Conservation (phyloP, 2,329 filamentous ascomycete genomes). For the Celoporthe dispersa region DNA sequence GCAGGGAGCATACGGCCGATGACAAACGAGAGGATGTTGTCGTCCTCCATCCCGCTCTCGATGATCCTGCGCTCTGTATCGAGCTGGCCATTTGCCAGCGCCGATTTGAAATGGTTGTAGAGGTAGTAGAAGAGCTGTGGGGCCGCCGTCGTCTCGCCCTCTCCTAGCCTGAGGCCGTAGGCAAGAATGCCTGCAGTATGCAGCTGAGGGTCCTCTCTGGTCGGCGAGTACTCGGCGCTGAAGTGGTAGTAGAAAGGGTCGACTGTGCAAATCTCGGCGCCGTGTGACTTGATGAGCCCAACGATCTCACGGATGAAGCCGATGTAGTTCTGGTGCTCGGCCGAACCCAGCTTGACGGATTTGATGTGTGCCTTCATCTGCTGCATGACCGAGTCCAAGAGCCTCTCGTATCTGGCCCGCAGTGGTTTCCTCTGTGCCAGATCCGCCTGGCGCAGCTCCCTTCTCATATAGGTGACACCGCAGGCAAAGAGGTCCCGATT, state of each 20-base stretch:
- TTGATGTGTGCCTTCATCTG: conserved; percentile 57
- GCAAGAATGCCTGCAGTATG: conserved; percentile 60
- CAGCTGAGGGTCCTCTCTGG: conserved; percentile 58
- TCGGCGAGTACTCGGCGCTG: conserved; percentile 59
- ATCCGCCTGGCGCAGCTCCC: conserved; percentile 46
- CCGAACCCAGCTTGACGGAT: conserved; percentile 39
- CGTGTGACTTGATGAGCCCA: conserved; percentile 58
- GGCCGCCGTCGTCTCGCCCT: conserved; percentile 52
- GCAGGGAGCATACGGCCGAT: conserved; percentile 59
- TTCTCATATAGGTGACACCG: conserved; percentile 56
- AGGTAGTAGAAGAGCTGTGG: conserved; percentile 61
- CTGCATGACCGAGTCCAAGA: conserved; percentile 54
- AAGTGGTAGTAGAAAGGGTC: conserved; percentile 62
- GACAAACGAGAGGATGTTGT: conserved; percentile 51
- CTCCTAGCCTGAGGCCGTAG: conserved; percentile 58
- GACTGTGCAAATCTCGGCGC: conserved; percentile 56
- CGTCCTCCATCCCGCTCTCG: conserved; percentile 52
- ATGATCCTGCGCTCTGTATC: conserved; percentile 51
- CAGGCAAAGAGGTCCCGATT: conserved; percentile 56
- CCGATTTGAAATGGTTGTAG: conserved; percentile 61
- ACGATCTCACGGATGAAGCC: conserved; percentile 57
- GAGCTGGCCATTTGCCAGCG: conserved; percentile 54
- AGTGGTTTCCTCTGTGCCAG: conserved; percentile 42
- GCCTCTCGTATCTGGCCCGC: conserved; percentile 47
- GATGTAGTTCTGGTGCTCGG: conserved; percentile 53